Percentiles rank a stretch among this genome's conserved stretches.
Evolutionary conservation across 345 rosid genomes (phyloP).

Genomic region (Chamaenerion angustifolium): DNA sequence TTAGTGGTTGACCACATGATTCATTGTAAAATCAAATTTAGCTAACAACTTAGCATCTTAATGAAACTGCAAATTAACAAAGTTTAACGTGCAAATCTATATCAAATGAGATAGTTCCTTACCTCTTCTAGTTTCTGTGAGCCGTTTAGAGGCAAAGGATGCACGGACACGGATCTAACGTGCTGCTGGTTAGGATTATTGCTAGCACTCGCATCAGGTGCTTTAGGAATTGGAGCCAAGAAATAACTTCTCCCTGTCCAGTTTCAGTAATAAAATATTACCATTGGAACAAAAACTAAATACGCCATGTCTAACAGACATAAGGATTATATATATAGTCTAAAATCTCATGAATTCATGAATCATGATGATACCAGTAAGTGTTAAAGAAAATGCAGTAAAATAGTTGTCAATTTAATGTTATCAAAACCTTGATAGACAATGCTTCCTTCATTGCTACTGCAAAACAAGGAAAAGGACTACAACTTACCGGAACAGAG

Average conservation of each 20-base stretch:
- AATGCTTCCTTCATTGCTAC: neutral
- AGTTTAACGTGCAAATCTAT: neutral
- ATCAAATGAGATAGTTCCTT: conserved; percentile 7
- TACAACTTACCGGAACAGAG: conserved; percentile 66
- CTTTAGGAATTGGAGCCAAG: conserved; percentile 43
- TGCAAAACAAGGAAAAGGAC: neutral
- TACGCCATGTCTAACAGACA: neutral
- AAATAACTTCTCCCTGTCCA: conserved; percentile 40
- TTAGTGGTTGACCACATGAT: too few species aligned
- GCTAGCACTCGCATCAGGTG: conserved; percentile 24
- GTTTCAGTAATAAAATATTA: too few species aligned
- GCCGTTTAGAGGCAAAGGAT: conserved; percentile 33
- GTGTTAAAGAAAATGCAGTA: too few species aligned
- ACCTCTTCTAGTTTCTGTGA: conserved; percentile 20
- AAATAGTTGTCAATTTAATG: too few species aligned
- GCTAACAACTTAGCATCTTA: too few species aligned
- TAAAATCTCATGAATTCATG: too few species aligned
- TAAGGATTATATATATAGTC: too few species aligned
- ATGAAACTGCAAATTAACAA: too few species aligned
- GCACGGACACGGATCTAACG: conserved; percentile 29
- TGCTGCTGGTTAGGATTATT: conserved; percentile 22
- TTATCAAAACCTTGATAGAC: too few species aligned
- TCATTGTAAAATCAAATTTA: too few species aligned
- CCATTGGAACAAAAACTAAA: neutral
- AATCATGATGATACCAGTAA: too few species aligned